These are phyloP conservation scores for Populus davidiana DNA, from an alignment of 345 rosid genomes.

Conservation along the genomic window DNA sequence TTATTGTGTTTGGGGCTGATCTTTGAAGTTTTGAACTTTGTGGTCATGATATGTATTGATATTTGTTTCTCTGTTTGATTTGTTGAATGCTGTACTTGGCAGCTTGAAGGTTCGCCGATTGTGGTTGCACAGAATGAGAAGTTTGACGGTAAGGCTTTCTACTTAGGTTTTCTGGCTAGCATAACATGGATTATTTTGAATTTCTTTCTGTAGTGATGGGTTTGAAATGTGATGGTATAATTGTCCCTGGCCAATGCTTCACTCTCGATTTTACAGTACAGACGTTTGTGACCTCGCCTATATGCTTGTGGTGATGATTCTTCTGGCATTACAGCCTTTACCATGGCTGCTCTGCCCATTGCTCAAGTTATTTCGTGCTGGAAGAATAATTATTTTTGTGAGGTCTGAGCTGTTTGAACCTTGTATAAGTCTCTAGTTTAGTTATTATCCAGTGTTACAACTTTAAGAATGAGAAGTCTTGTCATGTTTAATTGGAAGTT, in stretches of 20 bases:
- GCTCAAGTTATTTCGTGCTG: too few species aligned
- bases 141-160: conserved; percentile 69
- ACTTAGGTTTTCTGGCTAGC: too few species aligned
- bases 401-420: background rate
- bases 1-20: background rate
- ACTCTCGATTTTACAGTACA: too few species aligned
- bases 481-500: background rate
- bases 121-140: conserved; percentile 90
- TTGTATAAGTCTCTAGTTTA: background rate
- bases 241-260: background rate
- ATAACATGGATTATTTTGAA: background rate
- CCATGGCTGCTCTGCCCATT: too few species aligned
- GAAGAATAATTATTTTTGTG: background rate
- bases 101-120: conserved; percentile 91
- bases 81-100: conserved; percentile 30
- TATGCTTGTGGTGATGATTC: too few species aligned
- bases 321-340: too few species aligned
- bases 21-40: background rate
- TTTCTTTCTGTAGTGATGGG: background rate
- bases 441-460: background rate
- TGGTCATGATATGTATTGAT: background rate
- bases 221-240: background rate
- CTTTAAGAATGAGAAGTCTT: background rate
- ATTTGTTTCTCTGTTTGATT: background rate
- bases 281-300: too few species aligned